Base-by-base conservation (phyloP, 441 rosid species). In the Aquilaria agallochum region DNA sequence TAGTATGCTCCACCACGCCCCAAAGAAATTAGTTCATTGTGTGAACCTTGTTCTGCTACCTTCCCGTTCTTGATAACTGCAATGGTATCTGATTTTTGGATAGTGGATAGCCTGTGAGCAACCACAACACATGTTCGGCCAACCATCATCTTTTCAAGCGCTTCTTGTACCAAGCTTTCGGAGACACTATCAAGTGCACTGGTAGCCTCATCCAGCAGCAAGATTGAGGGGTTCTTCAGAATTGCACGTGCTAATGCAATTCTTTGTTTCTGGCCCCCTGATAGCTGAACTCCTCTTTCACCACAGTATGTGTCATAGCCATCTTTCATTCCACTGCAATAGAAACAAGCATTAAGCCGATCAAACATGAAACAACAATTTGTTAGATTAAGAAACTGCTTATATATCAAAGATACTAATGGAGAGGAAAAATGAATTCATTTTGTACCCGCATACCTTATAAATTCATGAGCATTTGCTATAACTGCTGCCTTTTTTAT, bases 101-200 rank as follows among this genome's bases (percentile, higher is more conserved):
- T 76, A 2, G 92, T 83, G 11, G 85, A 78, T 12, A 86, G 74
- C 65, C 87, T 65, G 54, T 83, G 87, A 48, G 89, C 89, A 9
- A 86, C 74, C 3, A 81, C 73, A 10, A 81, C 68, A 32, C 87
- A 79, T 56, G 87, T 79, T 71, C 85, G 70, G 2, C 66, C 71
- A 7, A 67, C 76, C 83, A 80, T 77, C 83, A 83, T 78, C 68
- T 83, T 81, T 75, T 81, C 89, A 3, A 86, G 81, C 33, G 89
- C 85, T 53, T 68, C 82, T 71, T 83, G 92, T 58, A 81, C 83
- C 48, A 78, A 56, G 66, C 73, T 81, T 46, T 83, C 89, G 5
- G 89, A 86, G 11, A 79, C 75, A 49, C 83, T 83, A 55, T 86
- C 92, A 11, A 86, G 80, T n/a, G 92, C 92, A 68, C 92, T 86